These are phyloP conservation scores for Leavenworthia alabamica DNA, from an alignment of 345 rosid species.

Conservation along the genomic window DNA sequence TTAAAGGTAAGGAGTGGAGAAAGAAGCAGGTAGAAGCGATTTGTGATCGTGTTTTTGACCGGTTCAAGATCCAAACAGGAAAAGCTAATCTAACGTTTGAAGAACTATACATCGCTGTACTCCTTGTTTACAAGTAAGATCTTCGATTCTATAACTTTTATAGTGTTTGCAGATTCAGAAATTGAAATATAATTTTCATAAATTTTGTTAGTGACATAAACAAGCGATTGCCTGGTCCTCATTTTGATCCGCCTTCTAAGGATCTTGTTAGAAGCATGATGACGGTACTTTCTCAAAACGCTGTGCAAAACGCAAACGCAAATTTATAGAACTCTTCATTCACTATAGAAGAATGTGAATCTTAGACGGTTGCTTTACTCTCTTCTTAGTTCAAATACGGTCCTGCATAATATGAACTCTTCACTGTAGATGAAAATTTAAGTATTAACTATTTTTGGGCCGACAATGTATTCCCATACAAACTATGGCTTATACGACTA, in stretches of 20 bases:
- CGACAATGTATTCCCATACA: too few species aligned
- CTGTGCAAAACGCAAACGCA: background rate
- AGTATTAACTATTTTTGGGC: too few species aligned
- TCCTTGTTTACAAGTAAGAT: conserved; percentile 76
- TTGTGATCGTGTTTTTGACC: conserved; percentile 55
- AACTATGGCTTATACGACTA: too few species aligned
- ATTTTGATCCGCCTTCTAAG: conserved; percentile 88
- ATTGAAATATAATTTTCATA: background rate
- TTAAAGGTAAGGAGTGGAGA: conserved; percentile 83
- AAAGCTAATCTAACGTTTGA: conserved; percentile 56
- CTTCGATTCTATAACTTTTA: background rate
- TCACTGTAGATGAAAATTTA: too few species aligned
- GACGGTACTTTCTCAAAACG: conserved; percentile 39
- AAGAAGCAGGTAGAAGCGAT: conserved; percentile 55
- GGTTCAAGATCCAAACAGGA: conserved; percentile 48
- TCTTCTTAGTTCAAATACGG: too few species aligned
- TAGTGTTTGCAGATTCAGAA: background rate
- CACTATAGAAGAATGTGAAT: too few species aligned
- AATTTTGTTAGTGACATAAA: conserved; percentile 58
- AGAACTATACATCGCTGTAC: conserved; percentile 77
- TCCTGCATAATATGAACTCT: too few species aligned
- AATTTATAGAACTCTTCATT: too few species aligned
- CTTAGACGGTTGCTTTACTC: too few species aligned
- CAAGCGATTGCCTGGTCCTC: conserved; percentile 89
- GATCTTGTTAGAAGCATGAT: conserved; percentile 51